A percentile compares a stretch with the other conserved stretches of the same genome.
phyloP scores from a whole-genome alignment of 1,284 basidiomycete species.

The Puccinia hordei region DNA sequence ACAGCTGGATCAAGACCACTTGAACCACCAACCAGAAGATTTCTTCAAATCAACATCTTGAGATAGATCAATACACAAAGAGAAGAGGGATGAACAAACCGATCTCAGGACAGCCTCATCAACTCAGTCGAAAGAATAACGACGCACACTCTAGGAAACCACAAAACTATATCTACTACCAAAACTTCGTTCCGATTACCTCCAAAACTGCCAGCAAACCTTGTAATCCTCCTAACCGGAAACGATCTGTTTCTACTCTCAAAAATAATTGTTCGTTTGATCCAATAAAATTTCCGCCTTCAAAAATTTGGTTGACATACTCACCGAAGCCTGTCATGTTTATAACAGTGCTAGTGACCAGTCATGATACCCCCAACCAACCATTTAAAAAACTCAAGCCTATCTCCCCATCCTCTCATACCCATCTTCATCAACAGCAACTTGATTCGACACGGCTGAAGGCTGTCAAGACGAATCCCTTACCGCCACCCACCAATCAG shows the following conservation, averaged over 20 bases:
- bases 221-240: neutral
- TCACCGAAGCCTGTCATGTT: neutral
- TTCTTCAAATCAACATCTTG: too few relatives aligned
- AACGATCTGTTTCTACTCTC: neutral
- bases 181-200: neutral
- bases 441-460: neutral
- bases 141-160: neutral
- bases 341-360: neutral
- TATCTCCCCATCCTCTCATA: neutral
- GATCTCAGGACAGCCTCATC: neutral
- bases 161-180: neutral
- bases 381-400: neutral
- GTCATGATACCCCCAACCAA: neutral
- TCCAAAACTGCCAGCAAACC: neutral
- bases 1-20: too few relatives aligned
- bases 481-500: neutral
- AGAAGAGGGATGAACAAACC: too few relatives aligned
- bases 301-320: neutral
- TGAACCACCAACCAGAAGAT: too few relatives aligned
- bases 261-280: neutral
- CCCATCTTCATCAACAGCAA: too few relatives aligned
- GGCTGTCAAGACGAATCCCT: neutral
- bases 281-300: neutral
- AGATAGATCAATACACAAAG: too few relatives aligned
- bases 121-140: neutral